Evolutionary conservation across 345 rosid species (phyloP), one percentile per base, ranked within the genome.

Genomic region (Rhizophora apiculata): DNA sequence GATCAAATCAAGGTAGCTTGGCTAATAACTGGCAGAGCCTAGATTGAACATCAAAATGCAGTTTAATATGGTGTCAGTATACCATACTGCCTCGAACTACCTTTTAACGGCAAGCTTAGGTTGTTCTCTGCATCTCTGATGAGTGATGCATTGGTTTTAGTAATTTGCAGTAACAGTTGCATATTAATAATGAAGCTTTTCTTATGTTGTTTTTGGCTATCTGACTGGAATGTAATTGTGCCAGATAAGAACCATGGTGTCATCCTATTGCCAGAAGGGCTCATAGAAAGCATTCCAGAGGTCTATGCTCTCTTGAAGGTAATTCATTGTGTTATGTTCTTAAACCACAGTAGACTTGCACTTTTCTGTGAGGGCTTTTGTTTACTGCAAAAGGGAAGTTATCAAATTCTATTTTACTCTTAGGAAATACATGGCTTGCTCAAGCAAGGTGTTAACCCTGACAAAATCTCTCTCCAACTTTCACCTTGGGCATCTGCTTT

Each of bases 401-500:
- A 54, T 80, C 65, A 67, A 36, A n/a, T 67, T 73, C 66, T 65
- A 6, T 70, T 27, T 55, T 64, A 26, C 15, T 71, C 53, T 63
- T 85, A 92, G 98, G 98, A 92, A 88, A 96, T 91, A 79, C 97
- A 86, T 29, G 86, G 84, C 68, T 74, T 88, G 56, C 86, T 89
- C 26, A 83, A 82, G 81, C 90, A 83, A 77, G 94, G 94, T 72
- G 82, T 90, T 49, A 76, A 85, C 72, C 80, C 81, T 53, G 92
- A 88, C 68, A 83, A 82, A 46, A 95, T 95, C 74, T 86, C 89
- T 68, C 84, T 89, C 62, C 96, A 95, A 77, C 94, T 92, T 72
- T 95, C 98, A 15, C 99, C 98, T 39, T 95, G 99, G 99, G 94
- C 99, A 74, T 95, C 86, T 72, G 99, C 99, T 64, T 77, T 92